These are phyloP conservation scores for Clonostachys rosea DNA, from an alignment of 2,329 filamentous ascomycete genomes.

Conservation along the genomic window DNA sequence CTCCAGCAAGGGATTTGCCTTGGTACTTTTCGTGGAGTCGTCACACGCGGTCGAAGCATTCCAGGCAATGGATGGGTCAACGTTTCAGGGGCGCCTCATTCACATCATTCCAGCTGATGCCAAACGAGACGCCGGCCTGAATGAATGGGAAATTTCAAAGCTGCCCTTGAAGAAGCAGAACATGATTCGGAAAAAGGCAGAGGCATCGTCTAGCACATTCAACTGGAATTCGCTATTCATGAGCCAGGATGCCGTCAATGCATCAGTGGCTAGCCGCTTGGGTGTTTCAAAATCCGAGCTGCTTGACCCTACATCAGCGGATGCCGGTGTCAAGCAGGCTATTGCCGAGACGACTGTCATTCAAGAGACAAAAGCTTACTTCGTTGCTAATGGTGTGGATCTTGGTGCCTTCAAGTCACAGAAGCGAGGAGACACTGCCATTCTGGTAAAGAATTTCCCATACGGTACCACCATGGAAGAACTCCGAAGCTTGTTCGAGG, in stretches of 20 bases:
- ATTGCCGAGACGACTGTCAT: conserved; percentile 95
- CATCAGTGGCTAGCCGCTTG: conserved; percentile 79
- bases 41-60: conserved; percentile 75
- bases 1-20: conserved; percentile 83
- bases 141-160: conserved; percentile 87
- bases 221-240: conserved; percentile 99
- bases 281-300: conserved; percentile 89
- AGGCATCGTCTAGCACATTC: conserved; percentile 74
- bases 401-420: conserved; percentile 85
- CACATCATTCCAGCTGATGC: conserved; percentile 83
- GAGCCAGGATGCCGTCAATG: conserved; percentile 92
- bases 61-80: conserved; percentile 72
- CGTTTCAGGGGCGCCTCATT: conserved; percentile 87
- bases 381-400: conserved; percentile 82
- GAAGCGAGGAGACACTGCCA: conserved; percentile 78
- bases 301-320: conserved; percentile 90
- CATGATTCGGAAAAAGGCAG: conserved; percentile 78
- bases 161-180: conserved; percentile 93
- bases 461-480: conserved; percentile 78
- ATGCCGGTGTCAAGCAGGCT: conserved; percentile 93
- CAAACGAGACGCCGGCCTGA: conserved; percentile 76
- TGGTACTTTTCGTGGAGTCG: conserved; percentile 72
- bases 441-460: conserved; percentile 93
- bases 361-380: conserved; percentile 92
- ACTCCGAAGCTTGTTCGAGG: conserved; percentile 75